Evolutionary conservation across 148 eudicot species (phyloP), one percentile per base, ranked within the genome.

Genomic region (Vaccinium myrtillus): DNA sequence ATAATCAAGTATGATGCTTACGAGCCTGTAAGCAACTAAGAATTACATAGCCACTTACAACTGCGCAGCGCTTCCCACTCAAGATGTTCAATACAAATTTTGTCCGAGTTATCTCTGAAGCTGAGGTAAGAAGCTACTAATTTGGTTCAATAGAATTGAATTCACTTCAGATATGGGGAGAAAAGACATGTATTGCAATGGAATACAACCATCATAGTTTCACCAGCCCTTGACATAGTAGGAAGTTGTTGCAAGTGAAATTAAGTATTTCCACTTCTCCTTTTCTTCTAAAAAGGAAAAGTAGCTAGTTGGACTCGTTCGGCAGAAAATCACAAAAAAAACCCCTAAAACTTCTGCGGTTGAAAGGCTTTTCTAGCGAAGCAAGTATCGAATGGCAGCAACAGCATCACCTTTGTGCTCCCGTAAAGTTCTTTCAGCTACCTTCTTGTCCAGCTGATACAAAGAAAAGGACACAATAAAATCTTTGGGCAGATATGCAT

Each of bases 351-450:
- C 80, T 77, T n/a, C 39, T 1, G 21, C 0, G 18, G 49, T 56
- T 55, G 65, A 65, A 21, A 67, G 59, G 65, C 14, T 71, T 32
- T 75, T 86, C 83, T 89, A 89, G 80, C 86, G 89, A 85, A 94
- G 91, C 84, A 94, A 89, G 83, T 90, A 84, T 69, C 95, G 89
- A 61, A 95, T 87, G 18, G 99, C 99, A 59, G 99, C 94, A 75
- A 96, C 98, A 46, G 99, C 97, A 88, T 96, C 95, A 48, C 99
- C 98, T 89, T 96, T 96, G 91, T 93, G 99, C 90, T 96, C 99
- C n/a, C 98, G 91, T 80, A 96, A 87, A 54, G 95, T 93, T 86
- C 98, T 92, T 85, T 96, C 98, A 9, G 99, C 99, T 83, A 96
- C 95, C 91, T 96, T 96, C 90, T 92, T 96, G 88, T 96, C 98